Evolutionary conservation across 2,329 filamentous ascomycete genomes (phyloP).

Genomic region (Apiospora kogelbergensis): DNA sequence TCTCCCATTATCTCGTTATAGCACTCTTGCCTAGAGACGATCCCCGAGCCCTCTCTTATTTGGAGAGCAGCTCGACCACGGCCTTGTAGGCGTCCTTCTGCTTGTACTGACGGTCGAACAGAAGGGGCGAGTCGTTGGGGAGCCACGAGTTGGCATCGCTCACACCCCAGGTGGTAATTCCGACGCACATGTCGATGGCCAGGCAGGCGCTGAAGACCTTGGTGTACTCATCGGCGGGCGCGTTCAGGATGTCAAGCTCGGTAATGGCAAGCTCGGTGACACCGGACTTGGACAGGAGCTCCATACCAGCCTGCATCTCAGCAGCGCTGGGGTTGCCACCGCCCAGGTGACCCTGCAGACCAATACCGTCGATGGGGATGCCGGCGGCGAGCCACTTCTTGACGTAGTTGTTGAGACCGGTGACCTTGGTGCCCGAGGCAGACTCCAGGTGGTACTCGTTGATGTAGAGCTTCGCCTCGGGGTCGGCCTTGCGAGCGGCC

Average conservation of each 20-base stretch:
- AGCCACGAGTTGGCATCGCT: conserved; percentile 23
- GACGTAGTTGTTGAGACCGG: conserved; percentile 48
- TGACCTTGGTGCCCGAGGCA: conserved; percentile 55
- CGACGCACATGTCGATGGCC: conserved; percentile 46
- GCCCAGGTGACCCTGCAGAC: conserved; percentile 48
- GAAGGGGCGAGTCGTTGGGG: conserved; percentile 18
- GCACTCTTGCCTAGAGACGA: background rate
- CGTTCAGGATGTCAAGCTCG: conserved; percentile 54
- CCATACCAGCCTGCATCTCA: conserved; percentile 39
- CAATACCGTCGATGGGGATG: conserved; percentile 58
- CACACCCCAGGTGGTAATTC: conserved; percentile 47
- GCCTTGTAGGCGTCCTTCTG: conserved; percentile 20
- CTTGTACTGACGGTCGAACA: conserved; percentile 18
- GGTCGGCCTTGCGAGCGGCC: conserved; percentile 63
- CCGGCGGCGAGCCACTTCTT: conserved; percentile 50
- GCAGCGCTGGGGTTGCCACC: conserved; percentile 34
- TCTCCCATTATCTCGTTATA: background rate
- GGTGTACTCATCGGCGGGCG: conserved; percentile 43
- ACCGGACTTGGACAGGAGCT: conserved; percentile 42
- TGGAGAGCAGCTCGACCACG: conserved; percentile 17
- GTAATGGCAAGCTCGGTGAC: conserved; percentile 53
- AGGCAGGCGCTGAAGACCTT: conserved; percentile 45
- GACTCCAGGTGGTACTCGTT: conserved; percentile 68
- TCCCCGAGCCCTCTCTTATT: background rate
- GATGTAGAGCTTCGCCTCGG: conserved; percentile 67